Conservation (phyloP, 768 basidiomycete genomes). For the Trametes coccinea region DNA sequence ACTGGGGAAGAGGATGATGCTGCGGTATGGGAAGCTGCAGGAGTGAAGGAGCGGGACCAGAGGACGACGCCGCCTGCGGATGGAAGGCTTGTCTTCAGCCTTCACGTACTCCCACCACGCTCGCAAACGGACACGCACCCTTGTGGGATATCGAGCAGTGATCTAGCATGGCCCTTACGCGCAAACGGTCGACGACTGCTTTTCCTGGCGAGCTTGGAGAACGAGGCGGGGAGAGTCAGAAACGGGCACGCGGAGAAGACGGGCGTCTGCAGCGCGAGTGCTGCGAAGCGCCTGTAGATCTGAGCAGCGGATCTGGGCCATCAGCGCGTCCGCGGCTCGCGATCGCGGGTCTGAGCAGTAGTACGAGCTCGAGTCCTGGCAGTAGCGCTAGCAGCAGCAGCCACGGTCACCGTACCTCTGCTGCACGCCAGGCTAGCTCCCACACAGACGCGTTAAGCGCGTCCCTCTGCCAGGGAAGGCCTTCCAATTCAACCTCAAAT, state of each 20-base stretch:
- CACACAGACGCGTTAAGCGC: background rate
- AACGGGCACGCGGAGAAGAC: background rate
- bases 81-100: slow-evolving; percentile 1
- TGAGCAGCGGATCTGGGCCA: no score
- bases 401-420: background rate
- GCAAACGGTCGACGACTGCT: background rate
- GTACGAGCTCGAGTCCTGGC: no score
- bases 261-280: background rate
- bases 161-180: slow-evolving; percentile 68
- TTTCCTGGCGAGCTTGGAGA: background rate
- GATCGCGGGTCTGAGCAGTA: background rate
- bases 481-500: background rate
- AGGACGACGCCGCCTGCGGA: slow-evolving; percentile 83
- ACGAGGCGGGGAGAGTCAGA: background rate
- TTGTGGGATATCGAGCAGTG: slow-evolving; percentile 95
- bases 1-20: slow-evolving; percentile 31
- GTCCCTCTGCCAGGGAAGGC: background rate
- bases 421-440: background rate
- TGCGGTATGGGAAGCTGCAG: slow-evolving; percentile 41
- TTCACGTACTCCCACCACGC: background rate
- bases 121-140: slow-evolving; percentile 46
- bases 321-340: background rate
- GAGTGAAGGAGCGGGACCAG: slow-evolving; percentile 95
- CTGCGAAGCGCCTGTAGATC: background rate
- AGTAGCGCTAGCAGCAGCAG: no score